Evolutionary conservation across 345 rosid genomes (phyloP), one percentile per base, ranked within the genome.

Genomic region (Diplotaxis tenuifolia): DNA sequence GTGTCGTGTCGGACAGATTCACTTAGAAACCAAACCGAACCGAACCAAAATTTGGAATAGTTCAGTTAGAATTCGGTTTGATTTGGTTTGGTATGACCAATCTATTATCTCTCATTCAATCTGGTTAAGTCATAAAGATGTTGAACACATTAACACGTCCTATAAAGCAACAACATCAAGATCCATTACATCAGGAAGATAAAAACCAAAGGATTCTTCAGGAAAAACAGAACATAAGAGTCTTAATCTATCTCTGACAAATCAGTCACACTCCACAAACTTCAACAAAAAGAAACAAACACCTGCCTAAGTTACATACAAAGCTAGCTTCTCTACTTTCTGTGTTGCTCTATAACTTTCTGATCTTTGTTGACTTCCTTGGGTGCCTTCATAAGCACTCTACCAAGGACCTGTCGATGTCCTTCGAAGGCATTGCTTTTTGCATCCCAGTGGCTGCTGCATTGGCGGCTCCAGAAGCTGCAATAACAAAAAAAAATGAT

Each of bases 371-470:
- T 60, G 65, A 72, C 53, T 72, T 66, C 53, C 25, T 42, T 52
- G 23, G 42, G 32, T 29, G 19, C 58, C 31, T 14, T 25, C 7
- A 63, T 59, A 64, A 59, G 59, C 72, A 71, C 85, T 78, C 82
- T 86, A 92, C 98, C 97, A 92, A 3, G 98, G 98, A 68, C 97
- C 96, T 0, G 98, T 78, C 80, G 82, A 75, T 34, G 99, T 88
- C 85, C 99, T 83, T 72, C 92, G 84, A 87, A 95, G 78, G 84
- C 97, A 83, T 42, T 77, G 87, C 74, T 82, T 84, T 79, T 89
- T 87, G 53, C 80, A 79, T 70, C 92, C 87, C 84, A 84, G 73
- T 68, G 86, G 82, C 80, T 68, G 79, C 21, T 60, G 83, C 79
- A 81, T 55, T 15, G 71, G 76, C 83, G 71, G 76, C 83, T 91